These are phyloP conservation scores for Physaria fendleri DNA, from an alignment of 345 rosid species.

Conservation along the genomic window DNA sequence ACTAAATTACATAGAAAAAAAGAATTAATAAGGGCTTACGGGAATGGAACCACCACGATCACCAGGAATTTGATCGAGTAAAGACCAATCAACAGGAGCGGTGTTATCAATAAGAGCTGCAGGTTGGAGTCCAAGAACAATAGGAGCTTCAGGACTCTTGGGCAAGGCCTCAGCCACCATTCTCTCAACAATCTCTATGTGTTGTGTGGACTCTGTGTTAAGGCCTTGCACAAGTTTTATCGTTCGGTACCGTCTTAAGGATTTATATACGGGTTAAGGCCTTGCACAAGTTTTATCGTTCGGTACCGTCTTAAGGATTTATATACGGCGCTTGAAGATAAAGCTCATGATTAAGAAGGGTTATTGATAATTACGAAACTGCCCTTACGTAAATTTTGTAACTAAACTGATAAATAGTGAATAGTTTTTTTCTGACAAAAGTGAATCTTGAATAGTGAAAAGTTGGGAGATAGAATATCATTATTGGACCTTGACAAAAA, in stretches of 20 bases:
- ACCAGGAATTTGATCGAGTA: conserved; percentile 72
- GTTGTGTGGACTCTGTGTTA: neutral
- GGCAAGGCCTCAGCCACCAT: conserved; percentile 74
- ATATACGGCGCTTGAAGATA: neutral
- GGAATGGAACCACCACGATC: conserved; percentile 91
- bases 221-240: conserved; percentile 16
- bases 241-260: neutral
- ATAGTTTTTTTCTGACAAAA: no score
- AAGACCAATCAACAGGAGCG: conserved; percentile 65
- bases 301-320: no score
- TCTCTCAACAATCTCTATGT: neutral
- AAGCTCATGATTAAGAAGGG: neutral
- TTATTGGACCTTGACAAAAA: no score
- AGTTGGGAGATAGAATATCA: no score
- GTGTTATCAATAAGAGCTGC: conserved; percentile 85
- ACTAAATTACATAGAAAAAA: neutral
- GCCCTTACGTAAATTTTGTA: neutral
- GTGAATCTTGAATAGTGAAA: no score
- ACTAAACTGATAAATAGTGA: no score
- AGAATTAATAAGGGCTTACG: conserved; percentile 31
- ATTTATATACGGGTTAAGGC: conserved; percentile 22
- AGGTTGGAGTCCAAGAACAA: conserved; percentile 84
- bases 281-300: no score
- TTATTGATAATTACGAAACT: neutral
- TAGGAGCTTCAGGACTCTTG: conserved; percentile 35